These are phyloP conservation scores for Capsicum pubescens DNA, from an alignment of 257 asterid genomes.

Conservation along the genomic window DNA sequence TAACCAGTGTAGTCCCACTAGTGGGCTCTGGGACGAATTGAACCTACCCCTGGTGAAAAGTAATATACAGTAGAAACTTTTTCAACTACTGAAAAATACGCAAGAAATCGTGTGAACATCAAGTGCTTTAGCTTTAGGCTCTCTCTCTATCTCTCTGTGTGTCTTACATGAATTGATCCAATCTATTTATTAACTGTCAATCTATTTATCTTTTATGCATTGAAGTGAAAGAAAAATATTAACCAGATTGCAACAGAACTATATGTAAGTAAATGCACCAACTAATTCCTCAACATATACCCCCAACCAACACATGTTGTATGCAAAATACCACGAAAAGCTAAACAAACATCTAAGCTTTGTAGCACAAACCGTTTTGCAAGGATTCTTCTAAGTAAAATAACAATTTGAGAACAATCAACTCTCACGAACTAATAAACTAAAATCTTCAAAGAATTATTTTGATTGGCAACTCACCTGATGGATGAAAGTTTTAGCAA, in stretches of 20 bases:
- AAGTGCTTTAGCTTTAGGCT: neutral
- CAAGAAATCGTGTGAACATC: neutral
- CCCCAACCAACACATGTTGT: neutral
- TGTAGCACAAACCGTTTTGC: neutral
- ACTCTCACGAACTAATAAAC: neutral
- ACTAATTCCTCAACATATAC: neutral
- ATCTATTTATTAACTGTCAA: neutral
- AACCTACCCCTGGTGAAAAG: neutral
- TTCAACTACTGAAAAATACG: neutral
- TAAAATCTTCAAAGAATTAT: neutral
- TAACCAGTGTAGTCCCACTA: too few species aligned
- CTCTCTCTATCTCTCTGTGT: neutral
- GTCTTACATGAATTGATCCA: neutral
- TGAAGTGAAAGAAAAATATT: neutral
- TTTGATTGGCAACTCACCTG: slow-evolving; percentile 33
- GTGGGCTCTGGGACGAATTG: neutral
- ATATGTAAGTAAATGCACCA: neutral
- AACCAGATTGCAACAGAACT: neutral
- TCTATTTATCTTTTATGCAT: slow-evolving; percentile 10
- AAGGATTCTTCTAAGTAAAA: slow-evolving; percentile 12
- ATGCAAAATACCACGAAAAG: slow-evolving; percentile 16
- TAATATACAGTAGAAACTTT: neutral
- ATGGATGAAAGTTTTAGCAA: slow-evolving; percentile 30
- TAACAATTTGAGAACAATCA: slow-evolving; percentile 14
- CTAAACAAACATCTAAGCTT: neutral